Evolutionary conservation across 495 filamentous ascomycete genomes (phyloP), one percentile per base, ranked within the genome.

Genomic region (Penicillium roqueforti): DNA sequence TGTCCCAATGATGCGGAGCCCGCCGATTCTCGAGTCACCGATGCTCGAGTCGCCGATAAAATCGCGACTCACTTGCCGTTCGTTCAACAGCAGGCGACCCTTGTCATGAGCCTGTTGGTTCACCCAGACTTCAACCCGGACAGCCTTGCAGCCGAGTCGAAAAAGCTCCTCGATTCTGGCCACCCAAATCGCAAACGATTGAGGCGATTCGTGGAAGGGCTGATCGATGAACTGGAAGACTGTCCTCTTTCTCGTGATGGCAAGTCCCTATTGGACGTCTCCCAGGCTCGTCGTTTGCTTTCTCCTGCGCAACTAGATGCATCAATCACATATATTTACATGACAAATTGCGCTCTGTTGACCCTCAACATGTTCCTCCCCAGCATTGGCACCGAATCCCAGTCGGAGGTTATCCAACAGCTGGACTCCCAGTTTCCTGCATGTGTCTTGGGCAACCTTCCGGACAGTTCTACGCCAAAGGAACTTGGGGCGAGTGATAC

Each of bases 341-440:
- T 63, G 29, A 70, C 68, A 20, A 77, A 77, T 47, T 76, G 72
- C 55, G 70, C 74, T 11, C 61, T 60, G 3, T 56, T 77, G 47
- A 67, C 69, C 1, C 37, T 63, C 1, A 62, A 72, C 20, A 57
- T 73, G 16, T 65, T 77, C 14, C 47, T 68, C 18, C 58, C 61
- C 1, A 58, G 25, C 19, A 44, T 43, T 1, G 63, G 54, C 4
- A 55, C 63, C 1, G 39, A 53, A 1, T 50, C 61, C 3, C 57
- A 51, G 7, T 55, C 46, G 11, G 46, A 66, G 7, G 54, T 62
- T 9, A 66, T 77, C 14, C 45, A 53, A n/a, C 47, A 56, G 16
- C 54, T 75, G 1, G 66, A 77, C 18, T 49, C 14, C 1, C 42
- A 56, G 9, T 77, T 73, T 46, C 74, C 74, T 3, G 39, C 47